These are phyloP conservation scores for Erucastrum elatum DNA, from an alignment of 345 rosid genomes.

Conservation along the genomic window DNA sequence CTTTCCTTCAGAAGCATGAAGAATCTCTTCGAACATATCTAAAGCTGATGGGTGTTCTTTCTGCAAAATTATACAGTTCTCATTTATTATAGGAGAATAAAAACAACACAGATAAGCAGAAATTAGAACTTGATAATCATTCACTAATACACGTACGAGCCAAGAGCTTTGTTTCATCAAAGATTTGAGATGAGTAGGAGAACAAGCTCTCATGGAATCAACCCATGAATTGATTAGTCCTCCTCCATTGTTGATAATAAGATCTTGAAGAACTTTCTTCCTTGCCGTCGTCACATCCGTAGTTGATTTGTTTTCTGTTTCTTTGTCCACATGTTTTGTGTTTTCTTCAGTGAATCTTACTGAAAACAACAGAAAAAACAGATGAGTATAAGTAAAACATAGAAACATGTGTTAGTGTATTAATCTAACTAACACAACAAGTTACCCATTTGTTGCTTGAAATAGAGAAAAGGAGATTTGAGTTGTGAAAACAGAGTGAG, in stretches of 20 bases:
- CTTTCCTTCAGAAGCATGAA: constrained; percentile 63
- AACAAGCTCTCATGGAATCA: constrained; percentile 86
- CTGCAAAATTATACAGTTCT: constrained; percentile 52
- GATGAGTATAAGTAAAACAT: constrained; percentile 4
- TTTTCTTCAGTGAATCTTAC: constrained; percentile 46
- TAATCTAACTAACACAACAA: constrained; percentile 1
- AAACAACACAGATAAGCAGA: constrained; percentile 47
- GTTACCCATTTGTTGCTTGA: constrained; percentile 32
- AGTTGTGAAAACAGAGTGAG: constrained; percentile 33
- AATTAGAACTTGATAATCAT: constrained; percentile 46
- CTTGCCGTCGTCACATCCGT: constrained; percentile 18
- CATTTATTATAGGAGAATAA: constrained; percentile 24
- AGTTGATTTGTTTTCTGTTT: constrained; percentile 41
- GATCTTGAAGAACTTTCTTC: constrained; percentile 42
- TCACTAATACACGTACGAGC: constrained; percentile 32
- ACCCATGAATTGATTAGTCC: constrained; percentile 59
- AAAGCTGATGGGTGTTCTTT: constrained; percentile 83
- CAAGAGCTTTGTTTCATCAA: constrained; percentile 35
- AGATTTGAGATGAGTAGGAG: constrained; percentile 69
- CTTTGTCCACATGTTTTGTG: constrained; percentile 45
- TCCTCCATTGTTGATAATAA: constrained; percentile 46
- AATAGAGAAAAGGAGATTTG: neutral
- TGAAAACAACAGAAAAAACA: constrained; percentile 17
- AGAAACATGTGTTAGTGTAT: neutral
- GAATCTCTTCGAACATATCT: constrained; percentile 72